Base-by-base conservation (phyloP, 169 alveolate species). In the Haemoproteus tartakovskyi region DNA sequence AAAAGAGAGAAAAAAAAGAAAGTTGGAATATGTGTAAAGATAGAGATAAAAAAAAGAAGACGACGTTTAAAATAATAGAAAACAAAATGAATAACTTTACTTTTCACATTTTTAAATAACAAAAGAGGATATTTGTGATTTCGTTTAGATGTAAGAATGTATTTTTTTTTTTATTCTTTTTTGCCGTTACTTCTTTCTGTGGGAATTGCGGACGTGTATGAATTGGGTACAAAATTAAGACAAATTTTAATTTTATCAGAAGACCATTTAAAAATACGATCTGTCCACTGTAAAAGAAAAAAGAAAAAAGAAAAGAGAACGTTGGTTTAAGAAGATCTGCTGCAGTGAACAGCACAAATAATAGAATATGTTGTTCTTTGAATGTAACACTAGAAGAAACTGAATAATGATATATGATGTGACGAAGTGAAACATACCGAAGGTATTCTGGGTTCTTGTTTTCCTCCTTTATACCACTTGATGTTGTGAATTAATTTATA, bases 401-500 rank as follows among this genome's bases (percentile, higher is more conserved):
- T n/a, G n/a, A n/a, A n/a, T n/a, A n/a, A n/a, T n/a, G n/a, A n/a
- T n/a, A n/a, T n/a, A n/a, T n/a, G n/a, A n/a, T n/a, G n/a, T n/a
- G n/a, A n/a, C n/a, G n/a, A n/a, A n/a, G n/a, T n/a, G n/a, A 43
- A 12, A 0, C 80, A 9, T 61, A 86, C 91, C 43, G 95, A 88
- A 0, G 95, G 95, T 16, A 87, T 80, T 12, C 95, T 84, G 9
- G 87, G 80, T 38, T 87, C 81, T 40, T 79, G 86, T 47, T 82
- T 79, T 1, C 89, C 78, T 12, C 92, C 92, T 36, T 88, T 88
- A 88, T 90, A 90, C 95, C 94, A 86, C 85, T 90, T 87, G 19
- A 81, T 83, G 47, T 81, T 90, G 59, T 74, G 87, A 38, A 70
- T 80, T 6, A 86, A 67, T 26, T 87, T 87, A 63, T 91, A 91